Evolutionary conservation across 257 asterid species (phyloP), one percentile per base, ranked within the genome.

Genomic region (Nemophila menziesii): DNA sequence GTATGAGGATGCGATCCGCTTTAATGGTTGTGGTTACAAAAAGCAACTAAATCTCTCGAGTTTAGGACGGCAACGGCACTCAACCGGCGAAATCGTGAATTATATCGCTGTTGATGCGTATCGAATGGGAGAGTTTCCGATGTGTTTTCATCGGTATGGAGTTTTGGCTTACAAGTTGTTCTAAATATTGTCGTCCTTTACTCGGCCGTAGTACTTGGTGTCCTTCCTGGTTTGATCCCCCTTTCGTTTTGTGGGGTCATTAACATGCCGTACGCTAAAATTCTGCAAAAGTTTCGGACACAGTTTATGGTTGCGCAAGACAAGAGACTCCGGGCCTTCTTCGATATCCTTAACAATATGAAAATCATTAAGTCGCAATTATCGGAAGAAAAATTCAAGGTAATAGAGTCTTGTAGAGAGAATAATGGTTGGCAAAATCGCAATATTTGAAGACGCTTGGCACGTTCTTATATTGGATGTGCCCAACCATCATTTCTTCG

Each of bases 91-190:
- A 51, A 54, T 82, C 38, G 87, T 71, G 20, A 82, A 82, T 42
- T 82, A 82, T 23, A 79, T 82, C 12, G 75, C 92, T 0, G 81
- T 82, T 17, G 94, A 82, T 41, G 84, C 92, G 19, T 82, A 79
- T 39, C 58, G 94, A 33, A 79, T 79, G 92, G 87, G 94, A 22
- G 92, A 82, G 15, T 71, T 53, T 40, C 78, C 66, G 3, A 56
- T 79, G 79, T 79, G 94, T 87, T 47, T 69, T 15, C 78, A 82
- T 17, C 67, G 0, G 69, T 58, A 16, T 82, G 92, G 94, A 49
- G 52, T 56, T 75, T 67, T 0, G 45, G 54, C 2, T 45, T 75
- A 16, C 92, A 66, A 57, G 52, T 82, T 4, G 44, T 79, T 39
- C 18, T 73, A 5, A 61, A 68, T 7, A 51, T 71, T 8, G 51